phyloP scores from a whole-genome alignment of 2,329 filamentous ascomycete genomes.

The Endocalyx cinctus region DNA sequence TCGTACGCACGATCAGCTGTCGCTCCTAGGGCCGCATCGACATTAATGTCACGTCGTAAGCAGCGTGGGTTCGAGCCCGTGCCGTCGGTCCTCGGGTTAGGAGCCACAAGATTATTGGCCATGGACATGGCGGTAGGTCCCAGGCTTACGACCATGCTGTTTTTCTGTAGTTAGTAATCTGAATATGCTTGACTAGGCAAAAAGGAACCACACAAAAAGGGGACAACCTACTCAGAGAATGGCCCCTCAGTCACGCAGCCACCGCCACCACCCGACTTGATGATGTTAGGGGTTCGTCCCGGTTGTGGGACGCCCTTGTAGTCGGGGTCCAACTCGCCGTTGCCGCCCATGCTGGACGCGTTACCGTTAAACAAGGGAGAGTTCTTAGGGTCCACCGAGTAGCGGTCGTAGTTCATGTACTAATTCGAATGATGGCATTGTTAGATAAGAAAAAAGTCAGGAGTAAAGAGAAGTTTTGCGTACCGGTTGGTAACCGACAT shows the following conservation, averaged over 20 bases:
- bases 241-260: constrained; percentile 50
- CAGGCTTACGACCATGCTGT: constrained; percentile 36
- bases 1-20: constrained; percentile 28
- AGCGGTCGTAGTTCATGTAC: constrained; percentile 50
- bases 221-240: constrained; percentile 32
- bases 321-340: constrained; percentile 30
- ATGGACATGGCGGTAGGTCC: constrained; percentile 31
- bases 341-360: constrained; percentile 43
- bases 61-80: constrained; percentile 37
- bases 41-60: constrained; percentile 37
- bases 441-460: too few relatives aligned
- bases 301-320: constrained; percentile 23
- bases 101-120: constrained; percentile 21
- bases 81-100: constrained; percentile 30
- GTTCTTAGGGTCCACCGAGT: constrained; percentile 40
- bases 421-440: too few relatives aligned
- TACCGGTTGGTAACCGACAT: constrained; percentile 28
- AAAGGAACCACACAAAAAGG: neutral
- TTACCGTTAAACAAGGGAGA: constrained; percentile 53
- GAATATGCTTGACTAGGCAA: neutral
- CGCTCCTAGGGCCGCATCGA: constrained; percentile 30
- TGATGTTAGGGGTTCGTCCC: constrained; percentile 32
- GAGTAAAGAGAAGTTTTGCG: constrained; percentile 3
- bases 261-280: constrained; percentile 46
- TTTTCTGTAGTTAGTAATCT: constrained; percentile 13